Base-by-base conservation (phyloP, 78 protist species). In the Bodo saltans region DNA sequence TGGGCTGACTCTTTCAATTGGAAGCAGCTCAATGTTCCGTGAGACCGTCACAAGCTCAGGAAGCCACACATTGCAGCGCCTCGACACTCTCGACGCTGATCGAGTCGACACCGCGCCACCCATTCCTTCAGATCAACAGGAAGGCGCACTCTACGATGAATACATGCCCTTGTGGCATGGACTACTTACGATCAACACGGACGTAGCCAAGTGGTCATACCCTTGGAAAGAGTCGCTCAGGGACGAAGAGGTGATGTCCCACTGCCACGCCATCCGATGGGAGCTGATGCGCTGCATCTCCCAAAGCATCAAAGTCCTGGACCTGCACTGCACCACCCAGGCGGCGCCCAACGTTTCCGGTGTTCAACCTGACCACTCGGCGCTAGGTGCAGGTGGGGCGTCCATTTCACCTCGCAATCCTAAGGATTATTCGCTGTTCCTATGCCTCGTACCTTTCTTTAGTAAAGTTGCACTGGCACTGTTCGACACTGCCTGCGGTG, bases 361-460 rank as follows among this genome's bases (percentile, higher is more conserved):
- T n/a, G n/a, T n/a, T n/a, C n/a, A n/a, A n/a, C n/a, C n/a, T n/a
- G n/a, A n/a, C n/a, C n/a, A n/a, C n/a, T n/a, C n/a, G n/a, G n/a
- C n/a, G n/a, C n/a, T n/a, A n/a, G n/a, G n/a, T n/a, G n/a, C n/a
- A n/a, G n/a, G n/a, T n/a, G n/a, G n/a, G n/a, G n/a, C n/a, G n/a
- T n/a, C n/a, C n/a, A n/a, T n/a, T n/a, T n/a, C n/a, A n/a, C n/a
- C n/a, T n/a, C n/a, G n/a, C n/a, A n/a, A n/a, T n/a, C 78, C 78
- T 26, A 73, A 73, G 32, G 78, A 73, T 39, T 73, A 29, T 39
- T 11, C 17, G 47, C 78, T 73, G 78, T 73, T 29, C 53, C 78
- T 42, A 29, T 32, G 32, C 78, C 69, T 73, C 53, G 78, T 73
- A 29, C 12, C 40, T 32, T 2, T 11, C n/a, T 73, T 11, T 21